Base-by-base conservation (phyloP, 805 yeast genomes). In the Pichia membranifaciens region DNA sequence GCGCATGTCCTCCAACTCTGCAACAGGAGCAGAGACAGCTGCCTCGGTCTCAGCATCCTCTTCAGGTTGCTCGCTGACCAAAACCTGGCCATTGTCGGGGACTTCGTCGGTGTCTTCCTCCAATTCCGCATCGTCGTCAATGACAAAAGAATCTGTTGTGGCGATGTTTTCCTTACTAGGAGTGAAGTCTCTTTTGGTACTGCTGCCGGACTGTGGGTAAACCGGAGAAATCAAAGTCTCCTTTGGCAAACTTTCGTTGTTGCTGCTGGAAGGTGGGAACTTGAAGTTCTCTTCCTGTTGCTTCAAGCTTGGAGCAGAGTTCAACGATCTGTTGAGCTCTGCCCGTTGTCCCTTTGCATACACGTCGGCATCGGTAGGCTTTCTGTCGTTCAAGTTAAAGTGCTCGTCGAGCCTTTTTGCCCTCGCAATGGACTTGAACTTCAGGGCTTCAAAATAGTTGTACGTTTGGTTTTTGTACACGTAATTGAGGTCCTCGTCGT, bases 371-470 rank as follows among this genome's bases (percentile, higher is more conserved):
- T 49, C 55, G 18, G 45, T 52, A 17, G 37, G 34, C 42, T 38
- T 48, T 20, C 32, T 41, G 41, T 46, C 53, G 38, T 34, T 38
- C n/a, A 35, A 15, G 29, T n/a, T 32, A 21, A 51, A 51, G 38
- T 36, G 43, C 35, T 31, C 38, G 44, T 49, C 49, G 20, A 51
- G 38, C 12, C 31, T 32, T 23, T 43, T 51, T 5, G 50, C 54
- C 28, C 40, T 50, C 2, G 64, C 59, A 41, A 57, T 77, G 50
- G 90, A 86, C 59, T 82, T 76, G 49, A 71, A 76, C n/a, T 81
- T 81, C 50, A 88, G 72, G 37, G 83, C 85, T 51, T 91, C 91
- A 46, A 67, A 65, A 51, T 83, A 87, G 43, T 82, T 82, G 6
- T 83, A 77, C 48, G 79, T 73, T 56, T 53, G 56, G 22, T 62